Evolutionary conservation across 1,284 basidiomycete genomes (phyloP), one percentile per base, ranked within the genome.

Genomic region (Rhizoctonia solani): DNA sequence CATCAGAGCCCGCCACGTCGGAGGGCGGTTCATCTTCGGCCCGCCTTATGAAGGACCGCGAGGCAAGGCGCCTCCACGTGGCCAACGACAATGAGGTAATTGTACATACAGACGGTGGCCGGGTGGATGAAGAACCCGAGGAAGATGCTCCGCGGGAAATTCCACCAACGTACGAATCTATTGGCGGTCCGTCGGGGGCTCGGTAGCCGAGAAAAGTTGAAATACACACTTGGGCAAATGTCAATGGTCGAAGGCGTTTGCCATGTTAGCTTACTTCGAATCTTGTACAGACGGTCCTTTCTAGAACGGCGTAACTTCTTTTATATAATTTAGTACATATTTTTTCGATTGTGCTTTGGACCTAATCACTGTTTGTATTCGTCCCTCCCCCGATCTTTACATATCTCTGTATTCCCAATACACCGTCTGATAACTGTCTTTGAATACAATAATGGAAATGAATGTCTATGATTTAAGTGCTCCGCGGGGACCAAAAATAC

Each of bases 161-260:
- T 30, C 69, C 69, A 11, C 69, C 69, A 21, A 66, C 65, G 1
- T 69, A 69, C 54, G 69, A 69, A 29, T 69, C 69, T 9, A 69
- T 69, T 44, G 50, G 49, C 4, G 61, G 61, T 3, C 50, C 61
- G 16, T 65, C 61, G n/a, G 61, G 61, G n/a, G 14, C 50, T 53
- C 61, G 61, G 19, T 63, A 47, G 41, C 23, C 21, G 29, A 37
- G 37, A 32, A 63, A 52, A 30, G 50, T 53, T 32, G 14, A 53
- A 46, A 46, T 11, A 19, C 21, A 9, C 9, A 6, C 21, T 46
- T 9, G n/a, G n/a, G n/a, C n/a, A n/a, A n/a, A n/a, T n/a, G n/a
- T n/a, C n/a, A n/a, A n/a, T n/a, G n/a, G n/a, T n/a, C n/a, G n/a
- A n/a, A n/a, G n/a, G n/a, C n/a, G n/a, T n/a, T n/a, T n/a, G n/a